These are phyloP conservation scores for Candida maltosa DNA, from an alignment of 805 yeast genomes.

Conservation along the genomic window DNA sequence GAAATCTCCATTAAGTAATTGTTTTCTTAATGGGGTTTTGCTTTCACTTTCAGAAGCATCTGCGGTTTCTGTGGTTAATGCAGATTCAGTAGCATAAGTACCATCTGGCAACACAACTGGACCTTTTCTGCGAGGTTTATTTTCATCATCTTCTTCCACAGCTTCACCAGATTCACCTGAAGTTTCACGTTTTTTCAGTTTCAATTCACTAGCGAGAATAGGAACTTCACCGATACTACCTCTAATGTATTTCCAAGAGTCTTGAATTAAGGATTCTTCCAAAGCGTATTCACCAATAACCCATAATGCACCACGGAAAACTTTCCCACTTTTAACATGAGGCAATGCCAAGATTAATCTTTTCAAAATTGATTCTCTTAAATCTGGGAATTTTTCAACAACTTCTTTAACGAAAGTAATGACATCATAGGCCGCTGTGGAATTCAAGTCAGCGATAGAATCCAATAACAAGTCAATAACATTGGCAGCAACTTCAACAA, in stretches of 20 bases:
- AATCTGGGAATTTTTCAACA: constrained; percentile 83
- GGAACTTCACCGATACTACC: constrained; percentile 88
- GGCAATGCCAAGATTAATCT: constrained; percentile 64
- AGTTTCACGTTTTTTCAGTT: constrained; percentile 17
- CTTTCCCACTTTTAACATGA: constrained; percentile 79
- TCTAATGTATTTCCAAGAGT: constrained; percentile 85
- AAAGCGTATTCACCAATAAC: constrained; percentile 87
- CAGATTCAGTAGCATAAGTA: constrained; percentile 94
- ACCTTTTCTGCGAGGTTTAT: constrained; percentile 39
- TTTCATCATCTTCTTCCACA: constrained; percentile 31
- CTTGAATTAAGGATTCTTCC: constrained; percentile 68
- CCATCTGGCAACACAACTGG: constrained; percentile 97
- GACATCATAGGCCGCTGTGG: constrained; percentile 85
- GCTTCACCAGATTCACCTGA: constrained; percentile 25
- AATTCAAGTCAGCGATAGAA: constrained; percentile 78
- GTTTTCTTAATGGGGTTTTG: constrained; percentile 74
- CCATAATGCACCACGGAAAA: constrained; percentile 93
- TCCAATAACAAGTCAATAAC: constrained; percentile 88
- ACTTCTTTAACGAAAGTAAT: constrained; percentile 91
- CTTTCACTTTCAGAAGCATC: constrained; percentile 29
- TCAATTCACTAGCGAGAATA: constrained; percentile 70
- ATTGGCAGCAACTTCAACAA: constrained; percentile 85
- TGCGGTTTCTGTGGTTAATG: constrained; percentile 50
- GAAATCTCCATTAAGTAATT: constrained; percentile 83
- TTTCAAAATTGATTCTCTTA: constrained; percentile 61